A percentile compares a stretch with the other conserved stretches of the same genome.
These are phyloP conservation scores for Bolboschoenoplectus hybrid DNA, from an alignment of 202 grass and related monocot species.

Conservation along the genomic window DNA sequence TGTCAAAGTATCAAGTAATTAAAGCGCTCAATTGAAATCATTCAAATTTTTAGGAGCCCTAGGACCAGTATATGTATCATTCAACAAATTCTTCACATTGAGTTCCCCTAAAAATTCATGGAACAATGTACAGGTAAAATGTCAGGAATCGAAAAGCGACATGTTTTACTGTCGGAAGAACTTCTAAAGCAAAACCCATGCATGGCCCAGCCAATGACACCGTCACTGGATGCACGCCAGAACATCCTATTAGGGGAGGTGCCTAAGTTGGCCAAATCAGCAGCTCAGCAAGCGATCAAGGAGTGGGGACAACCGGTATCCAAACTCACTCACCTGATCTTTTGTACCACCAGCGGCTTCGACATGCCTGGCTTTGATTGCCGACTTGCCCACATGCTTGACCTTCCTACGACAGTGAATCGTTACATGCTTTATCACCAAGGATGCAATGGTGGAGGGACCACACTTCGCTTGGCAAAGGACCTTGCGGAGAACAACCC, in stretches of 20 bases:
- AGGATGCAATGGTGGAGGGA: background rate
- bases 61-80: no score
- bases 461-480: background rate
- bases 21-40: no score
- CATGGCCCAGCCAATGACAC: background rate
- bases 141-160: background rate
- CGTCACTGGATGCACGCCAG: background rate
- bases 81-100: no score
- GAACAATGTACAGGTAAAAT: background rate
- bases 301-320: background rate
- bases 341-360: background rate
- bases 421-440: background rate
- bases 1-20: no score
- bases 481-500: background rate
- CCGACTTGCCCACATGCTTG: background rate
- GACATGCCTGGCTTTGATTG: background rate
- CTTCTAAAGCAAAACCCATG: background rate
- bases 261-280: background rate
- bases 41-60: no score
- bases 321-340: background rate
- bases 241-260: background rate
- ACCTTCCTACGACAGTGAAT: background rate
- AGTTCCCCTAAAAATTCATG: no score
- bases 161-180: background rate
- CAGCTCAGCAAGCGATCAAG: background rate